Conservation (phyloP, 495 filamentous ascomycete species). For the Aspergillus asperescens region DNA sequence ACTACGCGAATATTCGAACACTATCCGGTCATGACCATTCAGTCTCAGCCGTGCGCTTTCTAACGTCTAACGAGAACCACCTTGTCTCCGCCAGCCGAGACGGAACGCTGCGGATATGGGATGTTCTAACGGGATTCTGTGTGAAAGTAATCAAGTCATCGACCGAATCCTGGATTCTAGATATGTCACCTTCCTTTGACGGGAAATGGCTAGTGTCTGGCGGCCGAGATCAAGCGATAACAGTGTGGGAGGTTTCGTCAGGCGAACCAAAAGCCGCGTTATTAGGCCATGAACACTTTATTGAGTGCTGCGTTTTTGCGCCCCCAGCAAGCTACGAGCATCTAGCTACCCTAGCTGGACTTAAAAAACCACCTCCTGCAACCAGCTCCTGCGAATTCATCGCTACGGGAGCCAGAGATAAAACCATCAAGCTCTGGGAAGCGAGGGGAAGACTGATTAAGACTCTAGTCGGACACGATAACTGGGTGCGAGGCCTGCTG, state of each 20-base stretch:
- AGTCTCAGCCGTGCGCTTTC: conserved; percentile 81
- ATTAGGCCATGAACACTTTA: conserved; percentile 81
- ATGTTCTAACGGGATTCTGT: conserved; percentile 83
- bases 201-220: conserved; percentile 76
- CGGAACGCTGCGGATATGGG: conserved; percentile 78
- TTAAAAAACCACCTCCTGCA: conserved; percentile 75
- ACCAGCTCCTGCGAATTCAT: conserved; percentile 76
- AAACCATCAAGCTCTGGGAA: conserved; percentile 89
- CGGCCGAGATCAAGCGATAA: conserved; percentile 73
- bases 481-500: conserved; percentile 83
- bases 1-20: conserved; percentile 94
- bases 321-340: conserved; percentile 72
- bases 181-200: conserved; percentile 76
- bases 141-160: conserved; percentile 70
- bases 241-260: conserved; percentile 73
- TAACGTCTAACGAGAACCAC: conserved; percentile 75
- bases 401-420: conserved; percentile 86
- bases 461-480: conserved; percentile 86
- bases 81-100: conserved; percentile 77
- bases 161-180: conserved; percentile 85
- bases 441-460: conserved; percentile 79
- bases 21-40: conserved; percentile 90
- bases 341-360: conserved; percentile 72
- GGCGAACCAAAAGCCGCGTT: conserved; percentile 44
- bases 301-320: conserved; percentile 86